Base-by-base conservation (phyloP, 306 rosid species). In the Fragaria iinumae region DNA sequence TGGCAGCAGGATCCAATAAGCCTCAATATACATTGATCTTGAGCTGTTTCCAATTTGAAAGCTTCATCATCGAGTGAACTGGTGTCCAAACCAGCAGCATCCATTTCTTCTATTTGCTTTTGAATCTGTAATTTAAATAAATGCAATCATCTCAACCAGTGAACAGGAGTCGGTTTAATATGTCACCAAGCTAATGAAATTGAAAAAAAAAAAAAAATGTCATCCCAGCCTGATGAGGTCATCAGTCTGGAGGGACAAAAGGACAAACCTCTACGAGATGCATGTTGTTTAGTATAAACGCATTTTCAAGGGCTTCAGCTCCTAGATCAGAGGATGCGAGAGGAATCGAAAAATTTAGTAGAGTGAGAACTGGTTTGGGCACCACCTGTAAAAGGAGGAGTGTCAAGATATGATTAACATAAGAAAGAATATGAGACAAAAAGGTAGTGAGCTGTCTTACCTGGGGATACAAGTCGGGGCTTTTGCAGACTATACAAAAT, bases 1-100 rank as follows among this genome's bases (percentile, higher is more conserved):
- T 89, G 87, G 83, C 99, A 92, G 90, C 99, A 95, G 53, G 99
- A 90, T 36, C 90, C 99, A 72, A 92, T 95, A 55, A 95, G 97
- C 89, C 92, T 87, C 79, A 95, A 82, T 59, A 92, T 91, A 87
- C 97, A 92, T 83, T 89, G 89, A 84, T 95, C 99, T 88, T 95
- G 99, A 53, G 97, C 96, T 47, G 97, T 90, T 89, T 95, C 99
- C 25, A 84, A 56, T 81, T 84, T 85, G 80, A 95, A 95, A 77
- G 93, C 89, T 73, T 89, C 97, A 23, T 95, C 99, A 68, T 92
- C 97, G 72, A 95, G 90, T 69, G 81, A 82, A 49, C 79, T 67
- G 64, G 89, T 81, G 75, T 92, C 92, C 77, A 89, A 79, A 73
- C 97, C 96, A 27, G 77, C 83, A 79, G 60, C 76, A 70, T 84